Base-by-base conservation (phyloP, 164 flowering plant genomes). In the Euptelea pleiosperma region DNA sequence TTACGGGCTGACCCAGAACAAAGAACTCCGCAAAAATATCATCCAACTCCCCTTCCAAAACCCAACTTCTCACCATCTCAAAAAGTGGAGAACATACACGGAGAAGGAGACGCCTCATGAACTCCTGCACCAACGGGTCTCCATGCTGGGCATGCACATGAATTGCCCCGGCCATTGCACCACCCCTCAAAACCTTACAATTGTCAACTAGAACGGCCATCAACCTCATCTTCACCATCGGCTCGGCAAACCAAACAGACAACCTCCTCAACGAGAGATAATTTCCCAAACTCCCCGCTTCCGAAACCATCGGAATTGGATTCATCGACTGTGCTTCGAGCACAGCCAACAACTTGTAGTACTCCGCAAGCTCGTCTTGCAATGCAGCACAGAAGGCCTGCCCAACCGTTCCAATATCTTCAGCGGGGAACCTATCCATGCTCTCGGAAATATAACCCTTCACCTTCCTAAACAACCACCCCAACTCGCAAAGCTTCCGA, bases 61-160 rank as follows among this genome's bases (percentile, higher is more conserved):
- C 97, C 99, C 99, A 94, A 69, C 90, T 91, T 72, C 97, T 86
- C 55, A 94, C 99, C 99, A 94, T 91, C 66, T 94, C 97, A 74
- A 94, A 91, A 33, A 94, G 84, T 0, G 99, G 99, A 52, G 97
- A 94, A 54, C 97, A 91, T 18, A 94, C 95, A 15, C 97, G 73
- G 3, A 79, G 78, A 19, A 94, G 89, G 8, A 94, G 73, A 33
- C 88, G 74, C 64, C 73, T 75, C 99, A 94, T 91, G 65, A 94
- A 94, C 47, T 88, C 95, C 50, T 82, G 90, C 33, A 94, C 91
- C 63, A 91, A 69, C 0, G 97, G 91, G 58, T 91, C 96, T 3
- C 99, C 99, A 61, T 94, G 99, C 50, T 82, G 93, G 0, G 96
- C 97, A 57, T 87, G 97, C 76, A 84, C 64, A 69, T 94, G 99